These are phyloP conservation scores for Cyathus striatus DNA, from an alignment of 768 basidiomycete genomes.

Conservation along the genomic window DNA sequence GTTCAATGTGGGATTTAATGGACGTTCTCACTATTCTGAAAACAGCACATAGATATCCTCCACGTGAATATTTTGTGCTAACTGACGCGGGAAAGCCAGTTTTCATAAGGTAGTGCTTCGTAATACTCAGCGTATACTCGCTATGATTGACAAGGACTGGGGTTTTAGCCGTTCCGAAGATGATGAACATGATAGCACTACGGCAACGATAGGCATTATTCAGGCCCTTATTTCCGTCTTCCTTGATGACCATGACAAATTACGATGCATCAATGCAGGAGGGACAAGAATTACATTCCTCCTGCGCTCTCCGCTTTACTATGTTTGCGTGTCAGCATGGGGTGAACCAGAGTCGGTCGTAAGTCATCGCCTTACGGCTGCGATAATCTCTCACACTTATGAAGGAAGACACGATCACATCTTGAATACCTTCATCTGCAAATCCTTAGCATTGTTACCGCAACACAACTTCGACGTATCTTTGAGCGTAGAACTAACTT, in stretches of 20 bases:
- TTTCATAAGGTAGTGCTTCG: constrained; percentile 66
- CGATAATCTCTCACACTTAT: constrained; percentile 28
- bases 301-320: constrained; percentile 84
- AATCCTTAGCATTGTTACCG: constrained; percentile 86
- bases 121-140: neutral
- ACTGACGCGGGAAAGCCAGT: constrained; percentile 99
- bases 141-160: constrained; percentile 4
- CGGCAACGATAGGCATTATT: constrained; percentile 85
- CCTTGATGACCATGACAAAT: constrained; percentile 84
- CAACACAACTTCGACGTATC: constrained; percentile 75
- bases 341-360: constrained; percentile 96
- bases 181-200: constrained; percentile 59
- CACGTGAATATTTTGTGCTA: constrained; percentile 85
- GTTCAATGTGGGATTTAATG: too few species aligned
- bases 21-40: constrained; percentile 9
- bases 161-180: constrained; percentile 42
- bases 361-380: constrained; percentile 24
- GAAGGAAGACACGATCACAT: constrained; percentile 86
- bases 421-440: constrained; percentile 94
- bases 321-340: constrained; percentile 88
- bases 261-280: constrained; percentile 81
- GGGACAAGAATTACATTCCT: constrained; percentile 82
- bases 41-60: constrained; percentile 38
- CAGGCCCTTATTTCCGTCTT: constrained; percentile 96
- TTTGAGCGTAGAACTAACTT: constrained; percentile 91